Evolutionary conservation across 1,284 basidiomycete genomes (phyloP), one percentile per base, ranked within the genome.

Genomic region (Leccinum subrobustum): DNA sequence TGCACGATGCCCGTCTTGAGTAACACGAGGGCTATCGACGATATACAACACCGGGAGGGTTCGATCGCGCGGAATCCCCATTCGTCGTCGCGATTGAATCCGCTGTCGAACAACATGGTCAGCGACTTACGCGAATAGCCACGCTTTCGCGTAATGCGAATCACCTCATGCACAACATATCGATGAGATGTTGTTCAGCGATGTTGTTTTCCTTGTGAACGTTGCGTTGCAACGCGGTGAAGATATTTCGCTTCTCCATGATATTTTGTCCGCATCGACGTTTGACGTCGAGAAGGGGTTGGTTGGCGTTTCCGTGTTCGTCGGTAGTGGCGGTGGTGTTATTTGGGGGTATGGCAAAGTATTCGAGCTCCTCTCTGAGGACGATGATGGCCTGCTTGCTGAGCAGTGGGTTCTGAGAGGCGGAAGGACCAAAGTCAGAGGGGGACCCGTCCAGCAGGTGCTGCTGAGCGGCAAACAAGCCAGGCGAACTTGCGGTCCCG

Each of bases 161-260:
- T 64, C 73, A 95, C 95, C 93, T 96, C 95, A 98, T 98, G 79
- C 97, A 99, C 59, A 99, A 83, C 96, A 99, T 99, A 78, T 99
- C 97, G 77, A 99, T 99, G 66, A 99, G 81, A 78, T 99, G 96
- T 78, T 98, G 96, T 77, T 99, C 96, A 16, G 96, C 96, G 65
- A 98, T 82, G 74, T 99, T 99, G 76, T 98, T 98, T 80, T 98
- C 96, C 81, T 97, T 97, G 80, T 97, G 97, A 63, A 99, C 95
- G 76, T 99, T 99, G 68, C 97, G 83, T 81, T 99, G 96, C 62
- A 99, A 79, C 23, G 96, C 96, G 2, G 97, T 97, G 74, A 99
- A 99, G 70, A 99, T 98, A 74, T 91, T 93, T 69, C 85, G 84
- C 74, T 94, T 92, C 63, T 92, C 89, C 72, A 98, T 88, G 63